Evolutionary conservation across 768 basidiomycete species (phyloP).

Genomic region (Punctularia strigosozonata): DNA sequence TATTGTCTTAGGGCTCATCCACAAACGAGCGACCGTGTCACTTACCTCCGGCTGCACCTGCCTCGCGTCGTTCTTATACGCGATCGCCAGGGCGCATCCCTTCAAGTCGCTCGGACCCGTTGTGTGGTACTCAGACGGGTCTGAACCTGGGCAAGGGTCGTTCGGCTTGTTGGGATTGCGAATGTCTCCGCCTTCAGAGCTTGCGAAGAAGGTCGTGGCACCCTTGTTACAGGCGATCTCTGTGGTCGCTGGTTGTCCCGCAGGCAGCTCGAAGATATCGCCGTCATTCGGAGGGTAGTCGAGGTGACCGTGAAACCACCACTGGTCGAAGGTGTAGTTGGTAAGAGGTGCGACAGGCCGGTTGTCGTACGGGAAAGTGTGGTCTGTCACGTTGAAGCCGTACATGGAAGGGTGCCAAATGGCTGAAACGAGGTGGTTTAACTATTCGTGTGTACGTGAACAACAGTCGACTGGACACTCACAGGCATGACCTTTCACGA

Average conservation of each 20-base stretch:
- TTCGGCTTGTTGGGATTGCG: slow-evolving; percentile 38
- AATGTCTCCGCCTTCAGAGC: slow-evolving; percentile 40
- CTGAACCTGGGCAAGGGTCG: slow-evolving; percentile 38
- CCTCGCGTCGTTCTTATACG: slow-evolving; percentile 54
- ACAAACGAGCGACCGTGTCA: too few species aligned
- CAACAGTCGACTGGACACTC: too few species aligned
- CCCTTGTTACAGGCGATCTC: slow-evolving; percentile 52
- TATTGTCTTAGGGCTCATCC: too few species aligned
- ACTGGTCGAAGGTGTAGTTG: slow-evolving; percentile 26
- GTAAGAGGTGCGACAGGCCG: slow-evolving; percentile 37
- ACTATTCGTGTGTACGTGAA: too few species aligned
- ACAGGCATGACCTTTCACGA: too few species aligned
- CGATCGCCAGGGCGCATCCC: slow-evolving; percentile 54
- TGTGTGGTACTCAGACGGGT: slow-evolving; percentile 39
- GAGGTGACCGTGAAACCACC: slow-evolving; percentile 59
- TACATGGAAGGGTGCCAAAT: slow-evolving; percentile 48
- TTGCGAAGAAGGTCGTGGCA: slow-evolving; percentile 44
- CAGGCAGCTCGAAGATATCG: slow-evolving; percentile 50
- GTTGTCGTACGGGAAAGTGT: slow-evolving; percentile 49
- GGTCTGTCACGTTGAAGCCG: slow-evolving; percentile 53
- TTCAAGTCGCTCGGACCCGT: slow-evolving; percentile 8
- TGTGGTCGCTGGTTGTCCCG: slow-evolving; percentile 38
- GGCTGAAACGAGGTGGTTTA: too few species aligned
- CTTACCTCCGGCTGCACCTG: slow-evolving; percentile 49
- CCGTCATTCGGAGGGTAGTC: slow-evolving; percentile 40